phyloP scores from a whole-genome alignment of 257 asterid genomes.

The Ehretia macrophylla region DNA sequence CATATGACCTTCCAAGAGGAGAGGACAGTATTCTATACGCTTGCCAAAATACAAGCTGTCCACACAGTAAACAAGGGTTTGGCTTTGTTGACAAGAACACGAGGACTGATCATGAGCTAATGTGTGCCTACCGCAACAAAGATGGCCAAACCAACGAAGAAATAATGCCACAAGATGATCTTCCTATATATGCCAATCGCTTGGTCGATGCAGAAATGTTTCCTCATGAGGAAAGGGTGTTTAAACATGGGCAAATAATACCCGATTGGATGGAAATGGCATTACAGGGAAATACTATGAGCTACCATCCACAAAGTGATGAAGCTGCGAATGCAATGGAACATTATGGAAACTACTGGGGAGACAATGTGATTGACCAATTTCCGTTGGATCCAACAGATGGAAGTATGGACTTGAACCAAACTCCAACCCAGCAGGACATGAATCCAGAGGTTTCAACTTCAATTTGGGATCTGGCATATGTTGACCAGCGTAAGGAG shows the following conservation, averaged over 20 bases:
- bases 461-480: constrained; percentile 54
- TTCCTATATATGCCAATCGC: background rate
- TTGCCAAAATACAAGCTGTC: constrained; percentile 16
- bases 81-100: constrained; percentile 30
- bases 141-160: background rate
- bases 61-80: constrained; percentile 6
- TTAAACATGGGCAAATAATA: constrained; percentile 3
- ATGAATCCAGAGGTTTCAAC: constrained; percentile 16
- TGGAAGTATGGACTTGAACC: constrained; percentile 16
- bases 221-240: constrained; percentile 4
- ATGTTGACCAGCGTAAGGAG: constrained; percentile 11
- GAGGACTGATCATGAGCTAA: constrained; percentile 16
- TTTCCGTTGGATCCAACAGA: constrained; percentile 10
- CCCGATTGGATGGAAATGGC: constrained; percentile 24
- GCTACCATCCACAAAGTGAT: background rate
- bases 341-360: constrained; percentile 26
- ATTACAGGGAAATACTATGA: constrained; percentile 3
- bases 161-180: background rate
- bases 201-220: background rate
- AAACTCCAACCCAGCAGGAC: constrained; percentile 13
- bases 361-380: constrained; percentile 15
- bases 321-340: constrained; percentile 3
- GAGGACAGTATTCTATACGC: background rate
- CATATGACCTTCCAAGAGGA: constrained; percentile 1
- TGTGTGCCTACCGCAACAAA: background rate